A percentile compares a stretch with the other conserved stretches of the same genome.
Conservation (phyloP, 331 rosid genomes). For the Acacia concinna region DNA sequence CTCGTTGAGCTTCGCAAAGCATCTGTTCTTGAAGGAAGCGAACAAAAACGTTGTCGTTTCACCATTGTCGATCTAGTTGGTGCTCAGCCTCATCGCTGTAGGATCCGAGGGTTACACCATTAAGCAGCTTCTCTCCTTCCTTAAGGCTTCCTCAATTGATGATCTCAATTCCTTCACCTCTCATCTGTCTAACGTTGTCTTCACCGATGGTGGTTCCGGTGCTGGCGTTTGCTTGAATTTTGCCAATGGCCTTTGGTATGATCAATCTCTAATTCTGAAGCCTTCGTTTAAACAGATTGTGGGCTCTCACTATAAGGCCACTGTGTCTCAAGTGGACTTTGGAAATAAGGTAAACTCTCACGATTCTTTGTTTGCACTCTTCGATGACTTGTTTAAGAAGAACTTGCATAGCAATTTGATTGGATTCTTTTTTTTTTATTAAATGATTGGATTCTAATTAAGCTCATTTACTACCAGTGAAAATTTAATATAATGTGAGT, state of each 20-base stretch:
- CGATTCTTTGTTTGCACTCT: background rate
- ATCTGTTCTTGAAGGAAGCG: conserved; percentile 36
- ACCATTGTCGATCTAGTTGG: conserved; percentile 67
- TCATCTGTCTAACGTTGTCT: conserved; percentile 50
- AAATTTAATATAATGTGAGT: no score
- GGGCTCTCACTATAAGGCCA: background rate
- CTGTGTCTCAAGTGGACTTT: background rate
- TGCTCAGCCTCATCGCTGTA: conserved; percentile 66
- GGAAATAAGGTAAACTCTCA: conserved; percentile 16
- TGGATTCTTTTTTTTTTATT: no score
- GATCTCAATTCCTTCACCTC: background rate
- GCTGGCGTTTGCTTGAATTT: conserved; percentile 75
- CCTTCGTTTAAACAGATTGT: conserved; percentile 63
- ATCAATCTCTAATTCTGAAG: conserved; percentile 51
- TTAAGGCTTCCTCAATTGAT: background rate
- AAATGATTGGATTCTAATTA: no score
- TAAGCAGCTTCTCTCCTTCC: background rate
- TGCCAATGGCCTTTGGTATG: conserved; percentile 63
- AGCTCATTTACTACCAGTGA: no score
- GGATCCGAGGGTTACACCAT: conserved; percentile 60
- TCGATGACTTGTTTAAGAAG: no score
- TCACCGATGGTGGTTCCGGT: conserved; percentile 28
- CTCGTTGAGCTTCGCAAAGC: conserved; percentile 49
- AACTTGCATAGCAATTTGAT: no score
- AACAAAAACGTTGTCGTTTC: conserved; percentile 64